phyloP scores from a whole-genome alignment of 306 rosid species.

The Prunus kanzakura region DNA sequence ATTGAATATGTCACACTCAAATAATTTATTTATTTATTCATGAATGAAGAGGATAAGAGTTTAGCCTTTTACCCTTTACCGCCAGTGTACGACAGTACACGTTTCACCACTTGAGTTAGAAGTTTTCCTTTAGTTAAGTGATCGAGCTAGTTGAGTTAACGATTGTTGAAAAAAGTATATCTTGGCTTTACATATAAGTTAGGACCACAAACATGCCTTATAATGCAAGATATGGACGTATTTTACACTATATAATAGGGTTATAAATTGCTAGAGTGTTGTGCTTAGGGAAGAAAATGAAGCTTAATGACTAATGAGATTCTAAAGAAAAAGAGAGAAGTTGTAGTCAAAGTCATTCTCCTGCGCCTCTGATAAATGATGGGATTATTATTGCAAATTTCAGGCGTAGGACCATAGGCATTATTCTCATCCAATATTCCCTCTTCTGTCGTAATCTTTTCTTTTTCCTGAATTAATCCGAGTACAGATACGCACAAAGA shows the following conservation, averaged over 20 bases:
- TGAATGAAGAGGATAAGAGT: neutral
- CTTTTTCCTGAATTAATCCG: neutral
- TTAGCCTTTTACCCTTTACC: neutral
- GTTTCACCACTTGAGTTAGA: neutral
- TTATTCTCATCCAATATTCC: conserved; percentile 2
- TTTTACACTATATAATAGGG: neutral
- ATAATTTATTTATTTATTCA: neutral
- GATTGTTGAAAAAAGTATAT: neutral
- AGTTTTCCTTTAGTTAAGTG: neutral
- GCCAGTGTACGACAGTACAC: neutral
- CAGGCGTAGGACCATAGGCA: neutral
- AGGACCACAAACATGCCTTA: neutral
- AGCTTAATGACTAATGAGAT: neutral
- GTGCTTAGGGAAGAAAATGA: neutral
- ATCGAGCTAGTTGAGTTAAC: neutral
- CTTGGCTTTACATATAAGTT: neutral
- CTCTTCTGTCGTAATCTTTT: neutral
- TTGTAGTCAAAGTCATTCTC: neutral
- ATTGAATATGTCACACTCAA: neutral
- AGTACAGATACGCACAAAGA: neutral
- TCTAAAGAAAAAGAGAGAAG: neutral
- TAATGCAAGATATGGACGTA: neutral
- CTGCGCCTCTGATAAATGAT: neutral
- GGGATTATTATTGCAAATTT: neutral
- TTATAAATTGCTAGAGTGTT: neutral